A percentile compares a stretch with the other conserved stretches of the same genome.
phyloP scores from a whole-genome alignment of 139 green algal species.

The Ulvella scutata region DNA sequence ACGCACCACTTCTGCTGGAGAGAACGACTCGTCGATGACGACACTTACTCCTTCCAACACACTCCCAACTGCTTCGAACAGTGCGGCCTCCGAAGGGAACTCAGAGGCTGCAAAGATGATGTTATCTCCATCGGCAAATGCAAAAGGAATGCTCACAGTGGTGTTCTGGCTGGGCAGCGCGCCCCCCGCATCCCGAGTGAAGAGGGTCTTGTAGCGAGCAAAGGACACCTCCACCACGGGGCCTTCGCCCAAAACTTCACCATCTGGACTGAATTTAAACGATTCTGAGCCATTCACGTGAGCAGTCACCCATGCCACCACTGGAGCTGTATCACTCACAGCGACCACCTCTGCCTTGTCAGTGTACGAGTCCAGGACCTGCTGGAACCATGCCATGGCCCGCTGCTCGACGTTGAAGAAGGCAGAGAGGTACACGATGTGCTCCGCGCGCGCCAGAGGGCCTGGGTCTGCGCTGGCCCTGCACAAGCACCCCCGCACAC shows the following conservation, averaged over 20 bases:
- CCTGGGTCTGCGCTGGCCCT: constrained; percentile 31
- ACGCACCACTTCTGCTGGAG: no score
- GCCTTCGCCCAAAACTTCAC: constrained; percentile 9
- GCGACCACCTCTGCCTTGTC: constrained; percentile 5
- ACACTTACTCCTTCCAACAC: constrained; percentile 32
- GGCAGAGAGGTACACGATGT: constrained; percentile 63
- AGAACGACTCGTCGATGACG: constrained; percentile 48
- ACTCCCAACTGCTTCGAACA: neutral
- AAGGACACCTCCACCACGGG: constrained; percentile 7
- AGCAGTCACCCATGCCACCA: constrained; percentile 17
- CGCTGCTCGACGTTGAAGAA: constrained; percentile 69
- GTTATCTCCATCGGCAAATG: neutral
- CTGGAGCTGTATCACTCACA: neutral
- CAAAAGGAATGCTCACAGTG: neutral
- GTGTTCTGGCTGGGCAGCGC: neutral
- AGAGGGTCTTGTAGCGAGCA: constrained; percentile 19
- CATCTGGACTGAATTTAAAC: constrained; percentile 15
- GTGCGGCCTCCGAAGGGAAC: neutral
- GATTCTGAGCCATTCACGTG: constrained; percentile 7
- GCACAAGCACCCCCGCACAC: no score
- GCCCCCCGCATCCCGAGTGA: neutral
- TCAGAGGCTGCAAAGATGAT: neutral
- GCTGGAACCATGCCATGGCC: constrained; percentile 34
- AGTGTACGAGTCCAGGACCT: constrained; percentile 20
- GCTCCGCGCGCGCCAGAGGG: constrained; percentile 53